Base-by-base conservation (phyloP, 768 basidiomycete species). In the Termitomyces sp. region DNA sequence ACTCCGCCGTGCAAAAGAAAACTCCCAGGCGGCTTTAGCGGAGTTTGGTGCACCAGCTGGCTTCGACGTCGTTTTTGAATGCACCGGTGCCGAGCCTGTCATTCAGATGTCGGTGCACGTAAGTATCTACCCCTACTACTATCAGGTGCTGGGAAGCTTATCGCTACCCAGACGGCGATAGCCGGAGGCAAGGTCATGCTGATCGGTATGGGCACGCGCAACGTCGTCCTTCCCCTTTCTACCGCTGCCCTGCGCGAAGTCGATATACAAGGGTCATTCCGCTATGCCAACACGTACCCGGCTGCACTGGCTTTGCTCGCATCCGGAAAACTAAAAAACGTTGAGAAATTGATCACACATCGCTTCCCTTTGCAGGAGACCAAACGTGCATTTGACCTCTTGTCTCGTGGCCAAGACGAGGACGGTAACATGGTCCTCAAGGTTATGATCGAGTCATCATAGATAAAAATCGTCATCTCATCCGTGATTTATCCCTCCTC, bases 11-110 rank as follows among this genome's bases (percentile, higher is more conserved):
- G 85, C 86, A n/a, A 84, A 83, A 69, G 83, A 85, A 58, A 80
- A 72, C 62, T 76, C 82, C 8, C 70, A 75, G 42, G 66, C 70
- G 8, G 80, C 82, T 6, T 75, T 92, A 57, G 66, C 74, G 50
- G 70, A 77, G 54, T 90, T 92, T 66, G 75, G 72, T 59, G 73
- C 79, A 59, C 76, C 77, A 24, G 86, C 92, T 28, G 96, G 96
- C 31, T 96, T 93, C 73, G 94, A 97, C 70, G 78, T 91, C 67
- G 88, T 98, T 50, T 91, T 95, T 66, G 95, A 98, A 72, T 98
- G 95, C 73, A 94, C 94, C 13, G 95, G 95, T 60, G 93, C 92
- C 2, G 94, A 96, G 71, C 79, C 85, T 36, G 92, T 90, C 68
- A 92, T 96, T 68, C 93, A 96, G 69, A 87, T 92, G 84, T 87